A percentile compares a stretch with the other conserved stretches of the same genome.
phyloP scores from a whole-genome alignment of 2,329 filamentous ascomycete genomes.

The Cladosporium sp. region DNA sequence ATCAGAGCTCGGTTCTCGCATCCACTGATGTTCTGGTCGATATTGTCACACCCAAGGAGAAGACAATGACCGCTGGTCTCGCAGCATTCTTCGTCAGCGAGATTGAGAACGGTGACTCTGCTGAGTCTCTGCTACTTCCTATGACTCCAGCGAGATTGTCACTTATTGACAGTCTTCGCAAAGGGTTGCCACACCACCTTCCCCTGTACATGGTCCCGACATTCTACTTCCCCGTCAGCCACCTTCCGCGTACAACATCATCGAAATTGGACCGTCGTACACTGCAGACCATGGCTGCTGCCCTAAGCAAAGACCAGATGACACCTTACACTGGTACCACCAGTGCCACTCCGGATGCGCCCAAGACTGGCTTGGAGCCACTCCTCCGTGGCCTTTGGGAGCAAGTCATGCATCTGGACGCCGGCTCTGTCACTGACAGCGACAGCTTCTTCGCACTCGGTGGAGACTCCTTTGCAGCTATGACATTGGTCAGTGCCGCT shows the following conservation, averaged over 20 bases:
- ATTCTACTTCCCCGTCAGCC: slow-evolving; percentile 1
- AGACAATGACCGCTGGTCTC: slow-evolving; percentile 10
- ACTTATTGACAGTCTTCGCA: background rate
- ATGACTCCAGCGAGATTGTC: slow-evolving; percentile 2
- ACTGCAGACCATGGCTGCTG: slow-evolving; percentile 7
- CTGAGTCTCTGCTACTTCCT: background rate
- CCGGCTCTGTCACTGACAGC: slow-evolving; percentile 20
- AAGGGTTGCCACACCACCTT: background rate
- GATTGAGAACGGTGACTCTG: background rate
- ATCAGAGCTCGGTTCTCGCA: slow-evolving; percentile 2
- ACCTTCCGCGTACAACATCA: slow-evolving; percentile 2
- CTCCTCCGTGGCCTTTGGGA: slow-evolving; percentile 31
- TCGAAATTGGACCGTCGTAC: slow-evolving; percentile 4
- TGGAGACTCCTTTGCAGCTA: slow-evolving; percentile 45
- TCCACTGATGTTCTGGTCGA: background rate
- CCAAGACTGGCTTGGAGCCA: slow-evolving; percentile 22
- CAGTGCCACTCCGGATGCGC: background rate
- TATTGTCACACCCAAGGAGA: slow-evolving; percentile 4
- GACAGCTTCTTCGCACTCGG: slow-evolving; percentile 45
- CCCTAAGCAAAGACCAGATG: background rate
- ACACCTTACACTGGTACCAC: background rate
- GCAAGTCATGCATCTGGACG: slow-evolving; percentile 26
- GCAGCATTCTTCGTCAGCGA: slow-evolving; percentile 8
- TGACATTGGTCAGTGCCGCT: slow-evolving; percentile 40
- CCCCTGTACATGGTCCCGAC: slow-evolving; percentile 10